A percentile compares a stretch with the other conserved stretches of the same genome.
These are phyloP conservation scores for Calvatia gigantea DNA, from an alignment of 768 basidiomycete species.

Conservation along the genomic window DNA sequence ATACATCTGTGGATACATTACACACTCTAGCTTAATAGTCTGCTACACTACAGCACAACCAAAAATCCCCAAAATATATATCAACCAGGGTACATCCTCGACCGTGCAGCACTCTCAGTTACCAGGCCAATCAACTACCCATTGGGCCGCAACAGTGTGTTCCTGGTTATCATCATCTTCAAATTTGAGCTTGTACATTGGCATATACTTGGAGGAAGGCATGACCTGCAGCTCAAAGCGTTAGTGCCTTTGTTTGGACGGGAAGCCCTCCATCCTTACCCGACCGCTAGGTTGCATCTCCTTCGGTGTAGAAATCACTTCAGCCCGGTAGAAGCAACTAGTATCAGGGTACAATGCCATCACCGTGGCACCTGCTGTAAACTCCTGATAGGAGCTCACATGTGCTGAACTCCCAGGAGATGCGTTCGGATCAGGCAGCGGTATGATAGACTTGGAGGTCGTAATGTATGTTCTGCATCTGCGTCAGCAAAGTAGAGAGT, in stretches of 20 bases:
- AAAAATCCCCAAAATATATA: constrained; percentile 8
- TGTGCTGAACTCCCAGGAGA: constrained; percentile 56
- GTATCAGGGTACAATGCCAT: constrained; percentile 91
- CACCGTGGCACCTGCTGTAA: constrained; percentile 66
- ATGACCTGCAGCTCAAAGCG: constrained; percentile 19
- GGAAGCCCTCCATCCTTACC: constrained; percentile 20
- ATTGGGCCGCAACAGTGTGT: constrained; percentile 70
- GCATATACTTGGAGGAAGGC: constrained; percentile 44
- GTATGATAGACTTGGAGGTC: constrained; percentile 68
- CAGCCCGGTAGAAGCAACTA: constrained; percentile 86
- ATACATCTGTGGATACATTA: neutral
- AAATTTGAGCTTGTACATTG: constrained; percentile 77
- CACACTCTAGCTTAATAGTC: constrained; percentile 10
- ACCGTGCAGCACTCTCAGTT: neutral
- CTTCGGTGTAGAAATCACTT: constrained; percentile 69
- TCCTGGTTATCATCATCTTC: constrained; percentile 88
- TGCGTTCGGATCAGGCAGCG: constrained; percentile 72
- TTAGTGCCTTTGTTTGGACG: neutral
- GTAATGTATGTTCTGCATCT: constrained; percentile 42
- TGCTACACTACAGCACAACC: constrained; percentile 7
- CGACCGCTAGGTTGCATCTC: constrained; percentile 33
- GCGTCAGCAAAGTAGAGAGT: constrained; percentile 7
- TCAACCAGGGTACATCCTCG: constrained; percentile 2
- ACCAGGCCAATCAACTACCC: constrained; percentile 77
- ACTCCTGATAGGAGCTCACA: constrained; percentile 68